These are phyloP conservation scores for Barnettozyma populi DNA, from an alignment of 805 yeast species.

Conservation along the genomic window DNA sequence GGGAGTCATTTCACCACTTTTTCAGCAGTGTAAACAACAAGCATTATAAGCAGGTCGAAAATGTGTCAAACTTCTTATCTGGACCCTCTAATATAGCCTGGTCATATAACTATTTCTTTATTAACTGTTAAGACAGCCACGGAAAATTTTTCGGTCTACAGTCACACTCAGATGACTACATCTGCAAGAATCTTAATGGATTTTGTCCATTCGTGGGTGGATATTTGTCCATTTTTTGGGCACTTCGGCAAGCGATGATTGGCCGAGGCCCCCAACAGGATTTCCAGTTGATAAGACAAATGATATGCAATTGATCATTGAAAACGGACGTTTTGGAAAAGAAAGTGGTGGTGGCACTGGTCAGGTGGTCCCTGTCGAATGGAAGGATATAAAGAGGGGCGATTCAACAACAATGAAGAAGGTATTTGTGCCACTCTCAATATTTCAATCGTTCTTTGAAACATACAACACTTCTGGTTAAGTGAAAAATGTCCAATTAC, in stretches of 20 bases:
- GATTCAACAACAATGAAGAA: no score
- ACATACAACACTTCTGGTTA: no score
- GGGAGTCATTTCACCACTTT: conserved; percentile 1
- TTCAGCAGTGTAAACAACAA: background rate
- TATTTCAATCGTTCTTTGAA: no score
- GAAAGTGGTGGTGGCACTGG: background rate
- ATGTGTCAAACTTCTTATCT: conserved; percentile 1
- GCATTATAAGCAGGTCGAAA: background rate
- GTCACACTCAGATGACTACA: conserved; percentile 1
- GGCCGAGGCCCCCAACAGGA: background rate
- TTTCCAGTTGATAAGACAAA: background rate
- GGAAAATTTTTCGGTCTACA: background rate
- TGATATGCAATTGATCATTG: background rate
- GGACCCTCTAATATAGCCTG: background rate
- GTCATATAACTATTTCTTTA: background rate
- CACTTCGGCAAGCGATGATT: background rate
- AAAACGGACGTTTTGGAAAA: background rate
- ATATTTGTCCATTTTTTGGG: background rate
- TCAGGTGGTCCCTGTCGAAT: background rate
- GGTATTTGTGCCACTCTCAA: background rate
- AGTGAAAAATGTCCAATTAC: background rate
- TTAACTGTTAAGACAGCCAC: background rate
- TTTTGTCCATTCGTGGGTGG: background rate
- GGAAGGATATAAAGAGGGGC: background rate
- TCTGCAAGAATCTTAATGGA: background rate